These are phyloP conservation scores for Trichoderma endophyticum DNA, from an alignment of 2,329 filamentous ascomycete genomes.

Conservation along the genomic window DNA sequence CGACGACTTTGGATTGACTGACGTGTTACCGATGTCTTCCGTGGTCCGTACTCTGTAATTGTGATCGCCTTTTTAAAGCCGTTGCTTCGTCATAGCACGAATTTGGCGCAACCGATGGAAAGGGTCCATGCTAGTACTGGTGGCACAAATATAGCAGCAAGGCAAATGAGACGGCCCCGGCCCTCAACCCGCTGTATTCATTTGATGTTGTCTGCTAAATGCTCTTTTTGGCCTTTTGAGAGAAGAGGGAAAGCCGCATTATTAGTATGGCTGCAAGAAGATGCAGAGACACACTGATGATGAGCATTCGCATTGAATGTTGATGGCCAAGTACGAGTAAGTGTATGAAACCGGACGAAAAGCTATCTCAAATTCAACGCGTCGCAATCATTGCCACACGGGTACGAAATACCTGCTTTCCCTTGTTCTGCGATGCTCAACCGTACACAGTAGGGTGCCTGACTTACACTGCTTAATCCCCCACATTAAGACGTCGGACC, in stretches of 20 bases:
- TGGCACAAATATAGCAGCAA: neutral
- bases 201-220: neutral
- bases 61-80: neutral
- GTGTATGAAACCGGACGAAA: neutral
- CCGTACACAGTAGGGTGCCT: neutral
- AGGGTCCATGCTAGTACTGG: neutral
- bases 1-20: neutral
- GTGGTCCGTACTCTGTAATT: neutral
- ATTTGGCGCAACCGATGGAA: neutral
- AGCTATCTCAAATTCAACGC: neutral
- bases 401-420: neutral
- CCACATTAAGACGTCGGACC: neutral
- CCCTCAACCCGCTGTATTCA: neutral
- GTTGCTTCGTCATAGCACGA: neutral
- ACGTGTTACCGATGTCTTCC: neutral
- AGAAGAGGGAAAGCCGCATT: neutral
- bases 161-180: neutral
- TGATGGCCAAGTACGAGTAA: no score
- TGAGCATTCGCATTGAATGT: neutral
- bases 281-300: neutral
- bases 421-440: neutral
- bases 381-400: neutral
- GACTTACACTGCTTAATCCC: neutral
- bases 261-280: neutral
- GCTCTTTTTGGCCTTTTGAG: neutral